Percentiles rank a stretch among this genome's conserved stretches.
Evolutionary conservation across 305 asterid species (phyloP).

Genomic region (Solanum hybrid): DNA sequence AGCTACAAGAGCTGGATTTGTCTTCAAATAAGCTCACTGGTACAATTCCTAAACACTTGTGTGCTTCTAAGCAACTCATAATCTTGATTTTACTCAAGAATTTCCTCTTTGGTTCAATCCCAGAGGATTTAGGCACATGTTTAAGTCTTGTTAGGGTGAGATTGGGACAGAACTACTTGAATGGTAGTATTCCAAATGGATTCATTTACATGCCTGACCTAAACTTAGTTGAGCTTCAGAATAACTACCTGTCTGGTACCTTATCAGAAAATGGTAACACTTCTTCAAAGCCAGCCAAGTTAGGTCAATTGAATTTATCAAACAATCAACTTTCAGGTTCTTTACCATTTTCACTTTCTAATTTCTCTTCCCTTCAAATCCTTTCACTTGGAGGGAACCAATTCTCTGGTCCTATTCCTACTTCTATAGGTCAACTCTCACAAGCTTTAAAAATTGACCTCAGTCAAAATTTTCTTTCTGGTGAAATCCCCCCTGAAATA

Average conservation of each 20-base stretch:
- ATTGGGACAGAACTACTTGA: conserved; percentile 70
- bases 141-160: conserved; percentile 77
- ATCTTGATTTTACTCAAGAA: conserved; percentile 59
- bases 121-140: conserved; percentile 66
- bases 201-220: conserved; percentile 70
- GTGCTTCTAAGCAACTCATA: conserved; percentile 53
- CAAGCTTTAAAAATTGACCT: conserved; percentile 67
- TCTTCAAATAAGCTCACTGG: conserved; percentile 96
- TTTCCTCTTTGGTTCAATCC: conserved; percentile 73
- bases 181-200: conserved; percentile 76
- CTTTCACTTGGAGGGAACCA: conserved; percentile 57
- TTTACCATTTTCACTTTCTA: conserved; percentile 62
- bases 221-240: conserved; percentile 79
- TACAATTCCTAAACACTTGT: conserved; percentile 55
- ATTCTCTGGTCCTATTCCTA: conserved; percentile 70
- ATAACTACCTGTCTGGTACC: conserved; percentile 65
- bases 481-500: conserved; percentile 68
- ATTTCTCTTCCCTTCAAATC: conserved; percentile 60
- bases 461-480: conserved; percentile 49
- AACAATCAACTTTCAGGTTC: conserved; percentile 67
- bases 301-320: conserved; percentile 69
- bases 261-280: conserved; percentile 37
- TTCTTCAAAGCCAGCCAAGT: conserved; percentile 30
- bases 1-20: conserved; percentile 58
- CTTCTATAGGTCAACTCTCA: conserved; percentile 62